These are phyloP conservation scores for Isabelozyma pseudorhagii DNA, from an alignment of 805 yeast genomes.

Conservation along the genomic window DNA sequence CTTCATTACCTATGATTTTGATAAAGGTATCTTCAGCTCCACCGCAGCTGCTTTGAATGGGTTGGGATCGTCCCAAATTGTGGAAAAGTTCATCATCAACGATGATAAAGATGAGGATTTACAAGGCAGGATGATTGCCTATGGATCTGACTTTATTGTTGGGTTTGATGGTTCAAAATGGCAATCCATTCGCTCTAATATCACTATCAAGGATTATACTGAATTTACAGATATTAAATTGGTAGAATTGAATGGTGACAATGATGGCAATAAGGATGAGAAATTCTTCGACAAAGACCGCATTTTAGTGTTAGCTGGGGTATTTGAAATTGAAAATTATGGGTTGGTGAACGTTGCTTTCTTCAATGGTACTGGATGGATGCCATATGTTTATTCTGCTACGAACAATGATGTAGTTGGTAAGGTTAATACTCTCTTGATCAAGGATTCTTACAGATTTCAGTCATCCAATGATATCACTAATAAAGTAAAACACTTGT, in stretches of 20 bases:
- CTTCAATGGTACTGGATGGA: constrained; percentile 66
- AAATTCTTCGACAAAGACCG: constrained; percentile 42
- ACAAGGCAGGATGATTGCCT: constrained; percentile 36
- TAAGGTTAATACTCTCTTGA: constrained; percentile 24
- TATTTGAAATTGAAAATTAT: constrained; percentile 42
- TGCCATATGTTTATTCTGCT: constrained; percentile 53
- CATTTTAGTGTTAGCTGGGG: constrained; percentile 58
- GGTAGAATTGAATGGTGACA: constrained; percentile 29
- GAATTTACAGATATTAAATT: constrained; percentile 45
- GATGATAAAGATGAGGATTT: constrained; percentile 34
- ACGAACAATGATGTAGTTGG: constrained; percentile 21
- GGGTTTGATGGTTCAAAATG: constrained; percentile 50
- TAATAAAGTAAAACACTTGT: constrained; percentile 15
- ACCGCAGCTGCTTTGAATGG: constrained; percentile 17
- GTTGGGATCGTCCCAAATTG: constrained; percentile 16
- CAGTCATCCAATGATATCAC: constrained; percentile 33
- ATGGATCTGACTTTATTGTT: constrained; percentile 30
- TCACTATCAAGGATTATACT: constrained; percentile 25
- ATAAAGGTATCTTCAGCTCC: constrained; percentile 23
- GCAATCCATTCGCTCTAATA: constrained; percentile 37
- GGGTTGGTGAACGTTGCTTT: constrained; percentile 62
- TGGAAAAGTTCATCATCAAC: constrained; percentile 45
- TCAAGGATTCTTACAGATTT: constrained; percentile 31
- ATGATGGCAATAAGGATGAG: constrained; percentile 24
- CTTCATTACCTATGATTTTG: constrained; percentile 57